Evolutionary conservation across 352 stramenopile species (phyloP).

Genomic region (Phytophthora fragariaefolia): DNA sequence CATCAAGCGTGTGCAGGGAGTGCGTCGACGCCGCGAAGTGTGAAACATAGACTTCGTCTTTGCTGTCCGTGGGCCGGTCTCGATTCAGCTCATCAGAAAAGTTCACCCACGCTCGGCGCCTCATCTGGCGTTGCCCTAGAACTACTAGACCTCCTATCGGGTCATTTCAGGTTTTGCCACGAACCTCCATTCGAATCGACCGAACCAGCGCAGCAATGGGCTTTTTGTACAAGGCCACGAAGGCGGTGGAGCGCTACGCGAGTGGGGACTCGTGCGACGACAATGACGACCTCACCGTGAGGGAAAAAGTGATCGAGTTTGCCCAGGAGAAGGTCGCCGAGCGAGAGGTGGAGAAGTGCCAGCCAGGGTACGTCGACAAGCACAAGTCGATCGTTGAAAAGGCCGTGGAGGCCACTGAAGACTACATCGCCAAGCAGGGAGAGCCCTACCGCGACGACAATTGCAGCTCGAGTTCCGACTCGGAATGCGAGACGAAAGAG

Average conservation of each 20-base stretch:
- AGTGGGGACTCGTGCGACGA: not conserved
- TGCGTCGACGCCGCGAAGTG: not conserved
- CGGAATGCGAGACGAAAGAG: constrained; percentile 1
- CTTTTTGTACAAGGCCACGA: constrained; percentile 18
- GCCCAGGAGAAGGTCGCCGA: constrained; percentile 25
- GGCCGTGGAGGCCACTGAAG: constrained; percentile 17
- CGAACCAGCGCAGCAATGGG: constrained; percentile 1
- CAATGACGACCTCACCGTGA: not conserved
- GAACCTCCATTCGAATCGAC: not conserved
- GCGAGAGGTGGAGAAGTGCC: constrained; percentile 15
- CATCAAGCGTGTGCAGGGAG: not conserved
- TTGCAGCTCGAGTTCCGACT: constrained; percentile 8
- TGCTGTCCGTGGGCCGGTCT: not conserved
- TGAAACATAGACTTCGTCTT: not conserved
- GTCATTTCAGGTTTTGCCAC: constrained; percentile 3
- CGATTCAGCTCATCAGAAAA: constrained; percentile 11
- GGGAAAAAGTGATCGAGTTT: constrained; percentile 26
- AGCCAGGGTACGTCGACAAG: constrained; percentile 8
- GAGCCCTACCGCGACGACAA: not conserved
- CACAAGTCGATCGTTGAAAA: constrained; percentile 26
- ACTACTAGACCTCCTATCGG: not conserved
- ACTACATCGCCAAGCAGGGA: constrained; percentile 20
- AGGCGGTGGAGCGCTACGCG: constrained; percentile 15
- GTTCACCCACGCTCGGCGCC: constrained; percentile 9
- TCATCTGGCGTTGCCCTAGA: not conserved